Base-by-base conservation (phyloP, 108 stramenopile species). In the Poteriospumella lacustris region DNA sequence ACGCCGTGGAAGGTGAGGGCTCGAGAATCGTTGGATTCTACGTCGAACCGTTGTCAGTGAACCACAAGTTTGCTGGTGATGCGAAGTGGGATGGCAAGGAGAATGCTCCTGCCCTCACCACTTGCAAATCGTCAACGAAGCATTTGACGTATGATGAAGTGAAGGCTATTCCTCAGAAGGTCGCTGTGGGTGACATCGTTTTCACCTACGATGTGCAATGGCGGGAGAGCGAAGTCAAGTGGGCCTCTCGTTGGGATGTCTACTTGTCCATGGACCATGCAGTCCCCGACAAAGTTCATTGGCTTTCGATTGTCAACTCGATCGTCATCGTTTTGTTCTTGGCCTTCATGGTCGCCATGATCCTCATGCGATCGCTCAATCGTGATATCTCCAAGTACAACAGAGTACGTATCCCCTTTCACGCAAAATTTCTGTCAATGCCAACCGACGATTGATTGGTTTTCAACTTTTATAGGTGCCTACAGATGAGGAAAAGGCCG, bases 201-300 rank as follows among this genome's bases (percentile, higher is more conserved):
- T 97, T 91, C 81, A 94, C 97, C 34, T 97, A 98, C 84, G 95
- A 96, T 83, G 96, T 98, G 3, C 81, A 72, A 28, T 98, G 97
- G 97, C 42, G 76, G 68, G 47, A 44, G 36, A 80, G 79, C 19
- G 86, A 92, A 2, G 67, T 92, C 58, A 87, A 88, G 52, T 98
- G 97, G 97, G 96, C 96, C 2, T 91, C 91, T 62, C 92, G 96
- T 58, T 98, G 96, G 97, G 96, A 97, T 85, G 88, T 96, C 56
- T 98, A 97, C 87, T 85, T 98, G 67, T 91, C 77, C 79, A 94
- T 95, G 95, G 90, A 95, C 81, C 83, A 92, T 69, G 90, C 91
- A 77, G 91, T 92, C 76, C 91, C 93, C n/a, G 86, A 85, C 75
- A 88, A 90, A 64, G 94, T 97, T 38, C 97, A 98, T 76, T 98